Conservation (phyloP, 1,139 yeast genomes). For the Debaryomyces fabryi region DNA sequence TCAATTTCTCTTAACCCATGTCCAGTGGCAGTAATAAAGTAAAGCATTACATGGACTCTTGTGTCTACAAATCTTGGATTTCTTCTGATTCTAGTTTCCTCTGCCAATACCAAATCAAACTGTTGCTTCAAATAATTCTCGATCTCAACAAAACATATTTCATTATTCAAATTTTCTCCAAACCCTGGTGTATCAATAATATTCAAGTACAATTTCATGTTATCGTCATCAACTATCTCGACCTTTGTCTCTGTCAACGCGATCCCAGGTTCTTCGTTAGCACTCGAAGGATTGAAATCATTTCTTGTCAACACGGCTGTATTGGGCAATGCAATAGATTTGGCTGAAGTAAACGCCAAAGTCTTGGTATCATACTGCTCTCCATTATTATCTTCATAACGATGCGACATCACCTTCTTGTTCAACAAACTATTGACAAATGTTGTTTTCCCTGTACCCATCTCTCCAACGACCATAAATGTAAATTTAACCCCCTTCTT, state of each 20-base stretch:
- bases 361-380: conserved; percentile 46
- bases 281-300: conserved; percentile 45
- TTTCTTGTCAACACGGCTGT: conserved; percentile 46
- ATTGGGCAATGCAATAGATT: conserved; percentile 53
- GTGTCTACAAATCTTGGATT: conserved; percentile 80
- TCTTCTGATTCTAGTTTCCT: conserved; percentile 89
- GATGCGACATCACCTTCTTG: conserved; percentile 60
- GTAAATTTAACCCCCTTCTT: conserved; percentile 86
- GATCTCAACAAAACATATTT: conserved; percentile 66
- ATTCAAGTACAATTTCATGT: conserved; percentile 63
- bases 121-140: conserved; percentile 81
- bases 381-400: conserved; percentile 43
- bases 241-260: conserved; percentile 70
- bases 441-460: conserved; percentile 87
- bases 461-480: conserved; percentile 79
- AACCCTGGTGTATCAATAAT: conserved; percentile 80
- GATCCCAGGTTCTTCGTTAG: conserved; percentile 59
- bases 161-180: conserved; percentile 71
- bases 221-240: conserved; percentile 76
- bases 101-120: conserved; percentile 88
- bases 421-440: conserved; percentile 77
- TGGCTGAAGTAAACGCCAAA: conserved; percentile 51
- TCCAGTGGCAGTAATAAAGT: conserved; percentile 75
- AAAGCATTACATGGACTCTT: conserved; percentile 71
- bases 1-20: conserved; percentile 78